phyloP scores from a whole-genome alignment of 805 yeast genomes.

The Barnettozyma vustinii region DNA sequence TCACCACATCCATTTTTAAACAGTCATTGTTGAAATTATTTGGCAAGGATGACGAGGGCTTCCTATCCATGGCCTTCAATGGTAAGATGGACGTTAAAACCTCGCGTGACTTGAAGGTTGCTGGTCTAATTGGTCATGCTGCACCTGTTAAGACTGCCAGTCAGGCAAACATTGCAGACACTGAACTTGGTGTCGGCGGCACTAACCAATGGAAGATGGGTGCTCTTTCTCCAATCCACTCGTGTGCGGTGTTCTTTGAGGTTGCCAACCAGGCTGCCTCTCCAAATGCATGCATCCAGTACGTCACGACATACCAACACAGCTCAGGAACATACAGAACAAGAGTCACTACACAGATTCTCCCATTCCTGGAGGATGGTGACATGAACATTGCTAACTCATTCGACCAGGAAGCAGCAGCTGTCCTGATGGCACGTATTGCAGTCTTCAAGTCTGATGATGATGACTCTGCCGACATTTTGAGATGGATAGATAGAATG shows the following conservation, averaged over 20 bases:
- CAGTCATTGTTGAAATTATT: conserved; percentile 86
- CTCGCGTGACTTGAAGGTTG: conserved; percentile 78
- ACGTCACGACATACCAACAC: conserved; percentile 89
- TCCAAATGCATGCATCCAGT: conserved; percentile 61
- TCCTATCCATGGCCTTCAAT: conserved; percentile 83
- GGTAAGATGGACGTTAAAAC: conserved; percentile 86
- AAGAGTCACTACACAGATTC: conserved; percentile 81
- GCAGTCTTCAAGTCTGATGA: conserved; percentile 78
- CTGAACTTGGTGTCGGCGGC: conserved; percentile 92
- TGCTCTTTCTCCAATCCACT: conserved; percentile 77
- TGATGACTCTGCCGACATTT: conserved; percentile 88
- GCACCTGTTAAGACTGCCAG: conserved; percentile 53
- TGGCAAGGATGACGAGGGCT: conserved; percentile 82
- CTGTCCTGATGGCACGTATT: conserved; percentile 86
- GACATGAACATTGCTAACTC: conserved; percentile 50
- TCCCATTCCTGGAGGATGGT: conserved; percentile 55
- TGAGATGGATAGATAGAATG: conserved; percentile 92
- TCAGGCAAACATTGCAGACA: conserved; percentile 75
- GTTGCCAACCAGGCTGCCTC: conserved; percentile 42
- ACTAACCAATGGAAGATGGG: conserved; percentile 86
- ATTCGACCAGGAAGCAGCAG: conserved; percentile 99
- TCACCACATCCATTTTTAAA: conserved; percentile 90
- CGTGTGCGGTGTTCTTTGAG: conserved; percentile 88
- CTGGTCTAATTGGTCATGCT: conserved; percentile 94
- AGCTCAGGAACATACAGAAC: conserved; percentile 86